A percentile compares a stretch with the other conserved stretches of the same genome.
Conservation (phyloP, 23 red algal species). For the Agarophyton chilense region DNA sequence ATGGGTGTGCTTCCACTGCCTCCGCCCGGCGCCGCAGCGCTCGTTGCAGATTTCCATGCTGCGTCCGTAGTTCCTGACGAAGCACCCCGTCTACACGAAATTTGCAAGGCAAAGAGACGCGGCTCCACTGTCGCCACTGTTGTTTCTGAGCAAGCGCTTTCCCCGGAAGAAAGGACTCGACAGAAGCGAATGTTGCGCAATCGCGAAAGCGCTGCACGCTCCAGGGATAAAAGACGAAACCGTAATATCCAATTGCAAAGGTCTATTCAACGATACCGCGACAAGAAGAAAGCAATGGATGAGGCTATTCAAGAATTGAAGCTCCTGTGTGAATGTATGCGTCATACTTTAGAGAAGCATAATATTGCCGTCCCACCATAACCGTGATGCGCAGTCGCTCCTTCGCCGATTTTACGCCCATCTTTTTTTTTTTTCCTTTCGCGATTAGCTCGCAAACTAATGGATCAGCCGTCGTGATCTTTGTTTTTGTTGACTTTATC, state of each 20-base stretch:
- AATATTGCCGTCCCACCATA: background rate
- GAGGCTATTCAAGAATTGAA: conserved; percentile 7
- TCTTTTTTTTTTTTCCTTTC: background rate
- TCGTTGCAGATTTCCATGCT: conserved; percentile 25
- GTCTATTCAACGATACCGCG: conserved; percentile 38
- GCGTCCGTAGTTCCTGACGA: conserved; percentile 6
- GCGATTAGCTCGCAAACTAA: background rate
- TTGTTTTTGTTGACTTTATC: background rate
- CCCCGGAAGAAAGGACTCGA: conserved; percentile 50
- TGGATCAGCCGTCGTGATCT: background rate
- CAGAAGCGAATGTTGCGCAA: conserved; percentile 67
- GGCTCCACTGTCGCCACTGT: background rate
- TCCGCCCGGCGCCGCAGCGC: conserved; percentile 14
- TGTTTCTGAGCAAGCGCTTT: conserved; percentile 10
- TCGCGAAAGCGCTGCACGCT: conserved; percentile 61
- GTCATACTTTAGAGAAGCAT: conserved; percentile 10
- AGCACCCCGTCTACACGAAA: background rate
- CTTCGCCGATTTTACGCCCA: background rate
- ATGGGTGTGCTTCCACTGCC: conserved; percentile 63
- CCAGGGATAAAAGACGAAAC: conserved; percentile 55
- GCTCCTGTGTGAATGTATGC: background rate
- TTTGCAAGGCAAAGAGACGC: conserved; percentile 28
- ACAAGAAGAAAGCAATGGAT: conserved; percentile 30
- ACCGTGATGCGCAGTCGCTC: background rate
- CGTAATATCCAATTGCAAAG: conserved; percentile 53